Percentiles rank a stretch among this genome's conserved stretches.
These are phyloP conservation scores for Penicillium dipodomyicola DNA, from an alignment of 495 filamentous ascomycete species.

Conservation along the genomic window DNA sequence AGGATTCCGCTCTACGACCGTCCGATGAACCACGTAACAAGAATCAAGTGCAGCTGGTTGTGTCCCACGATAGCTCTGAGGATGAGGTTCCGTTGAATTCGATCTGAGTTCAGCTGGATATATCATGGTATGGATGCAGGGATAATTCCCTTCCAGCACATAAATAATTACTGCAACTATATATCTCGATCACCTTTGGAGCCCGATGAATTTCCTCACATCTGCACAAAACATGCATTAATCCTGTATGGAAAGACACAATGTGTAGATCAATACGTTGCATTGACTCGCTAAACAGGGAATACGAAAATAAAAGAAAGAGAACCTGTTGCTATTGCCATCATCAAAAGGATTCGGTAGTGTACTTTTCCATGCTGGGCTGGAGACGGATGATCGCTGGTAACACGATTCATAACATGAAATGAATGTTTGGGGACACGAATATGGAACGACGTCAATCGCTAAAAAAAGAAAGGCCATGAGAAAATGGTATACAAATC, in stretches of 20 bases:
- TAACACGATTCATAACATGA: too few species aligned
- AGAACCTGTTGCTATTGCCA: too few species aligned
- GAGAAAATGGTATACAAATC: not conserved
- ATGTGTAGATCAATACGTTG: too few species aligned
- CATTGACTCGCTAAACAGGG: too few species aligned
- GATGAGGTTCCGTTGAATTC: slow-evolving; percentile 23
- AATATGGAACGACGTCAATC: not conserved
- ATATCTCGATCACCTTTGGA: not conserved
- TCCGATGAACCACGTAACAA: slow-evolving; percentile 9
- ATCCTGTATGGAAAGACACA: too few species aligned
- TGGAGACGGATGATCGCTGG: too few species aligned
- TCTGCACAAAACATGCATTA: too few species aligned
- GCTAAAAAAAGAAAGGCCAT: not conserved
- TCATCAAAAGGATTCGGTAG: too few species aligned
- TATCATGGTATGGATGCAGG: slow-evolving; percentile 32
- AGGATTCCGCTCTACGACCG: slow-evolving; percentile 7
- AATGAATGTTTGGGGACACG: too few species aligned
- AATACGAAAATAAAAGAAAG: too few species aligned
- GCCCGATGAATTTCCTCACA: too few species aligned
- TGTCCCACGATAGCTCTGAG: slow-evolving; percentile 9
- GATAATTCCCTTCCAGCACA: not conserved
- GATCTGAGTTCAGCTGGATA: slow-evolving; percentile 11
- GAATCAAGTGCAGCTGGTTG: slow-evolving; percentile 1
- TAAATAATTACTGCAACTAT: not conserved
- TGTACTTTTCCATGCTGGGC: too few species aligned